phyloP scores from a whole-genome alignment of 2,329 filamentous ascomycete species.

The Botrytis sinoallii region DNA sequence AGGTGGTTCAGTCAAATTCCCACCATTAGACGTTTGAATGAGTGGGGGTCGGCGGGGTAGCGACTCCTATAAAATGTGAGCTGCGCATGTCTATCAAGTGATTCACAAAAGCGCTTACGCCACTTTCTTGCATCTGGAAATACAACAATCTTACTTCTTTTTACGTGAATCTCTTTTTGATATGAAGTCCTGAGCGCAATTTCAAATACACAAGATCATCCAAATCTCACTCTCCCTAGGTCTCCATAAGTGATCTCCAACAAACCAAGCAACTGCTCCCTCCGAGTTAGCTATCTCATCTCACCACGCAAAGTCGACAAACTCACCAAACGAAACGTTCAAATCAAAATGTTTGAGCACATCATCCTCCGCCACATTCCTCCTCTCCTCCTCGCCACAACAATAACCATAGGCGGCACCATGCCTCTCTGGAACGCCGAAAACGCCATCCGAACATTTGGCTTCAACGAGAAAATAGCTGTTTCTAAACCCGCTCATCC shows the following conservation, averaged over 20 bases:
- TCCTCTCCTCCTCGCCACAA: background rate
- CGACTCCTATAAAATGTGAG: background rate
- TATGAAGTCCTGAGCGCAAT: background rate
- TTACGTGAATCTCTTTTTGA: background rate
- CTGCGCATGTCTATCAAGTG: background rate
- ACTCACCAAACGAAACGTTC: background rate
- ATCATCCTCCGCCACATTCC: background rate
- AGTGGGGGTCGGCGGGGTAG: background rate
- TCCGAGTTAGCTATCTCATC: background rate
- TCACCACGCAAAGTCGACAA: background rate
- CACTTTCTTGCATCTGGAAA: background rate
- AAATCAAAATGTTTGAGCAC: background rate
- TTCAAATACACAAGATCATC: background rate
- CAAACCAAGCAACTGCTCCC: background rate
- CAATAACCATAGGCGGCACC: background rate
- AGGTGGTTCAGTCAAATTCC: background rate
- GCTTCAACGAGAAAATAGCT: background rate
- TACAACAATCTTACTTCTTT: background rate
- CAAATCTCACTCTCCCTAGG: accelerated
- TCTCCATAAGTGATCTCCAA: background rate
- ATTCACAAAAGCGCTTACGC: background rate
- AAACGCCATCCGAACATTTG: background rate
- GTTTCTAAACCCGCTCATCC: background rate
- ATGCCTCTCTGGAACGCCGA: background rate
- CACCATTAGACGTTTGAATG: background rate